phyloP scores from a whole-genome alignment of 345 rosid species.

The Citrus australasica region DNA sequence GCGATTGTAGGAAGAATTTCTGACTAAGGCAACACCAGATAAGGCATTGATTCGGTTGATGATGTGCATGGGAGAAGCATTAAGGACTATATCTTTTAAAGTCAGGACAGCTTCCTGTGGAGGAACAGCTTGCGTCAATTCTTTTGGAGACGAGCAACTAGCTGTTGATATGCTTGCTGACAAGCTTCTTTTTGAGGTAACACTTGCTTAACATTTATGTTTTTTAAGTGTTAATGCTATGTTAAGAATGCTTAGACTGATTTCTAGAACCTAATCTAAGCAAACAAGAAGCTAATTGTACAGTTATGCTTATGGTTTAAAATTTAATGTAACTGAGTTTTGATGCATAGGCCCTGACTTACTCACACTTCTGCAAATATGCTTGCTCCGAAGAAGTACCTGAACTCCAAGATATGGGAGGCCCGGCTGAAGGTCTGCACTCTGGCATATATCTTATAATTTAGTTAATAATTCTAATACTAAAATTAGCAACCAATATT shows the following conservation, averaged over 20 bases:
- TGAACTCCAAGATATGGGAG: constrained; percentile 97
- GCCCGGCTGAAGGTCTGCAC: constrained; percentile 78
- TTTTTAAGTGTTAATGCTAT: not conserved
- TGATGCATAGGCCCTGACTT: constrained; percentile 62
- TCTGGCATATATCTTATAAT: constrained; percentile 18
- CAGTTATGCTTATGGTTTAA: too few relatives aligned
- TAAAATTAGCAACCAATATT: not conserved
- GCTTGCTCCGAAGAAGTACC: constrained; percentile 98
- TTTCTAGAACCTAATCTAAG: not conserved
- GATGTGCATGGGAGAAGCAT: constrained; percentile 94
- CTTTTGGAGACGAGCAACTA: constrained; percentile 97
- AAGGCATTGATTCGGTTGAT: constrained; percentile 72
- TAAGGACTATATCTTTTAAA: constrained; percentile 83
- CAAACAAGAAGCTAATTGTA: not conserved
- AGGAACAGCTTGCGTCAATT: constrained; percentile 90
- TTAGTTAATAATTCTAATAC: not conserved
- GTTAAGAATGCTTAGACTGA: not conserved
- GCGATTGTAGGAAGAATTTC: constrained; percentile 76
- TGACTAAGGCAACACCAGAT: constrained; percentile 74
- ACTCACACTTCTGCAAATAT: constrained; percentile 91
- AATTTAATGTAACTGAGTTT: not conserved
- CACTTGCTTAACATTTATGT: not conserved
- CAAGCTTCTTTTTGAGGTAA: constrained; percentile 91
- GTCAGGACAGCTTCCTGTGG: constrained; percentile 98
- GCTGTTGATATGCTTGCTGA: constrained; percentile 96